Evolutionary conservation across 768 basidiomycete species (phyloP), one percentile per base, ranked within the genome.

Genomic region (Leucocoprinus birnbaumii): DNA sequence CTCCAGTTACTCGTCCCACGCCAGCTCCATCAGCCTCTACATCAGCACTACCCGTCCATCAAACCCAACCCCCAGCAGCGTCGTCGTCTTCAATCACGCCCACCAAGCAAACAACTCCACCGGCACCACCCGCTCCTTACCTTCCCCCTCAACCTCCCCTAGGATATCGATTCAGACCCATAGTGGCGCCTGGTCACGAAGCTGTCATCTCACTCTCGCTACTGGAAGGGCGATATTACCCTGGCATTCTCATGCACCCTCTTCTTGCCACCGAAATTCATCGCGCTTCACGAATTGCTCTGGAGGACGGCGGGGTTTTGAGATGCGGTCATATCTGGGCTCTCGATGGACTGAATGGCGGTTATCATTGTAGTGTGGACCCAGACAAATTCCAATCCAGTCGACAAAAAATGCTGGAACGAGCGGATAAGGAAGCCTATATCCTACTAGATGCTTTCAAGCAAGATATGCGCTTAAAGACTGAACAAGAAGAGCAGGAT

Each of bases 171-270:
- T 93, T 91, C 70, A 80, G 87, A 16, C 75, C 80, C 0, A 84
- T 94, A 53, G 73, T 91, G 13, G 63, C 74, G 2, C 72, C 82
- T 6, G 86, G 80, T 0, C 66, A 80, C 56, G 89, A 92, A 67
- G 79, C 79, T 14, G 79, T 87, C 18, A 59, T 91, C n/a, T 83
- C 83, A 2, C 73, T 92, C 40, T 80, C 83, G 34, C 72, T 91
- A 45, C 76, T 94, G 57, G 83, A 83, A 27, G 92, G 92, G 27
- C 77, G 92, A 53, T 94, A 94, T 66, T 94, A 94, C 64, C 87
- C 91, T 3, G 71, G 76, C 5, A 73, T 94, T 34, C 75, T 91
- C 21, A 63, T 72, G 19, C 88, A 91, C 62, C 87, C 87, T 1
- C 71, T 85, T 34, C 68, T 91, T 18, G 67, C 66, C 11, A 66